A percentile compares a stretch with the other conserved stretches of the same genome.
phyloP scores from a whole-genome alignment of 257 asterid genomes.

The Solanum pennellii region DNA sequence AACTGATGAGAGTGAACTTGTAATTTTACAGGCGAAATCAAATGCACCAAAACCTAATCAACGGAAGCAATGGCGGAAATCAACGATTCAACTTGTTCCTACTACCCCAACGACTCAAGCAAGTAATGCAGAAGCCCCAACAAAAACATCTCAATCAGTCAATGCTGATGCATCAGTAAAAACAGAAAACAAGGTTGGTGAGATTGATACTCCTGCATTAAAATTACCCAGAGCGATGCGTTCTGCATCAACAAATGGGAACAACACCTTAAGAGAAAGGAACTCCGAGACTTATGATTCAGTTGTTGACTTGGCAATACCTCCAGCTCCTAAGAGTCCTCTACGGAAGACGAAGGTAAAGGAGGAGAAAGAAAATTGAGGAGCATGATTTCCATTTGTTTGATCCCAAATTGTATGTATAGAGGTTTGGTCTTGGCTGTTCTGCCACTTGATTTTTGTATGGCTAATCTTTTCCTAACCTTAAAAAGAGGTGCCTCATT shows the following conservation, averaged over 20 bases:
- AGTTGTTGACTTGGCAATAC: constrained; percentile 3
- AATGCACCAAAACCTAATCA: constrained; percentile 43
- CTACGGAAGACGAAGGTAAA: constrained; percentile 16
- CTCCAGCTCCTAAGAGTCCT: constrained; percentile 32
- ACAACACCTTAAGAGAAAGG: constrained; percentile 62
- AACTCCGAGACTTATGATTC: constrained; percentile 32
- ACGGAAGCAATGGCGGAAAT: constrained; percentile 75
- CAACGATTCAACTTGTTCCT: constrained; percentile 77
- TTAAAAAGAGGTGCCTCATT: not conserved
- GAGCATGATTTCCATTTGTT: constrained; percentile 2
- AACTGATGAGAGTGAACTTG: not conserved
- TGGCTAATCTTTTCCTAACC: not conserved
- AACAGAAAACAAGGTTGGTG: constrained; percentile 23
- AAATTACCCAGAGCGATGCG: constrained; percentile 71
- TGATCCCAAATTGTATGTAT: not conserved
- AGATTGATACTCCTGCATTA: constrained; percentile 18
- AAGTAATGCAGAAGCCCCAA: constrained; percentile 18
- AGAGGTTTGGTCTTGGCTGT: not conserved
- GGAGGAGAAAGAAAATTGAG: constrained; percentile 58
- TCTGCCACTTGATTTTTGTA: not conserved
- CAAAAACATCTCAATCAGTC: constrained; percentile 24
- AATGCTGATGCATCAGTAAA: constrained; percentile 22
- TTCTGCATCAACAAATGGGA: constrained; percentile 29
- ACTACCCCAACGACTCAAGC: constrained; percentile 37
- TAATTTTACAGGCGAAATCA: constrained; percentile 40